Conservation (phyloP, 2,329 filamentous ascomycete species). For the Paecilomyces niveus region DNA sequence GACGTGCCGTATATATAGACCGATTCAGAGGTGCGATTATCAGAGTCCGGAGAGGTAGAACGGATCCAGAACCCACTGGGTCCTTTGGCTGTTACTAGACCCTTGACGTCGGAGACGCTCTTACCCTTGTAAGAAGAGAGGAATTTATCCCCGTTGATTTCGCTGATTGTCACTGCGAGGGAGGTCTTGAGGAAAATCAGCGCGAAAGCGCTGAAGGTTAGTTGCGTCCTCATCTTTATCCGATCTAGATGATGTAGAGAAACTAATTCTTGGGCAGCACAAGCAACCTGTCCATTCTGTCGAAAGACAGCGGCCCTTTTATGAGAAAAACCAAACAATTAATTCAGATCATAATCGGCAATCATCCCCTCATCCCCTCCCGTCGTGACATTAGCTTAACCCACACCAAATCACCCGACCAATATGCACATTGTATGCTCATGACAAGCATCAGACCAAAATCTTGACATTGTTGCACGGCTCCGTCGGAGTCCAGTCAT, state of each 20-base stretch:
- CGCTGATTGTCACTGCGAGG: constrained; percentile 45
- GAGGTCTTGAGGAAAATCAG: constrained; percentile 4
- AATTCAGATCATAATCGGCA: too few relatives aligned
- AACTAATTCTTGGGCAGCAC: not conserved
- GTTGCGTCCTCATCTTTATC: not conserved
- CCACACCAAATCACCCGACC: not conserved
- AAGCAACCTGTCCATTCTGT: too few relatives aligned
- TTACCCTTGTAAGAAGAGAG: constrained; percentile 55
- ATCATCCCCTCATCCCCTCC: too few relatives aligned
- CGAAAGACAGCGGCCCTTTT: too few relatives aligned
- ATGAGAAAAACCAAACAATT: too few relatives aligned
- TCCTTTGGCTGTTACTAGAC: constrained; percentile 58
- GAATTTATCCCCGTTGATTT: constrained; percentile 61
- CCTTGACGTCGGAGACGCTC: constrained; percentile 52
- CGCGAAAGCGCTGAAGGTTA: not conserved
- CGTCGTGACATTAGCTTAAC: not conserved
- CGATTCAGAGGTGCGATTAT: constrained; percentile 55
- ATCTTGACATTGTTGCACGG: not conserved
- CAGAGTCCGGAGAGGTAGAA: constrained; percentile 50
- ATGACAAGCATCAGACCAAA: not conserved
- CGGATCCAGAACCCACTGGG: constrained; percentile 58
- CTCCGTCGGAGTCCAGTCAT: not conserved
- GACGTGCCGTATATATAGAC: constrained; percentile 57
- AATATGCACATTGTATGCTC: not conserved
- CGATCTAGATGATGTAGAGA: not conserved